Conservation (phyloP, 148 eudicot genomes). For the Rheum nobile region DNA sequence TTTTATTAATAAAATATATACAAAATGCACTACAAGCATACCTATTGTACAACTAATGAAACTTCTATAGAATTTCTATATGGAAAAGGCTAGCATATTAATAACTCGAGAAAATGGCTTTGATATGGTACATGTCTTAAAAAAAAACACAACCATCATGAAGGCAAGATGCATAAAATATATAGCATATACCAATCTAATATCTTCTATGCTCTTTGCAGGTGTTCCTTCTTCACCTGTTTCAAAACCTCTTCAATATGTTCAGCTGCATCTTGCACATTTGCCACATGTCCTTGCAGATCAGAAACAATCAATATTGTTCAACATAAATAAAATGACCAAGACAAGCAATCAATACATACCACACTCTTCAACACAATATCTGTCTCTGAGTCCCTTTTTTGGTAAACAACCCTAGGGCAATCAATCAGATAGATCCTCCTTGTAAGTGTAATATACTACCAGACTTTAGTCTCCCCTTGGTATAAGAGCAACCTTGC, state of each 20-base stretch:
- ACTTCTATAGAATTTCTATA: too few relatives aligned
- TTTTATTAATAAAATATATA: too few relatives aligned
- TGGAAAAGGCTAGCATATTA: too few relatives aligned
- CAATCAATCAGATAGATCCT: slow-evolving; percentile 76
- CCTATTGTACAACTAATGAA: too few relatives aligned
- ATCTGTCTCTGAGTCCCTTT: slow-evolving; percentile 70
- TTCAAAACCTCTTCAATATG: slow-evolving; percentile 82
- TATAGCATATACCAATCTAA: slow-evolving; percentile 40
- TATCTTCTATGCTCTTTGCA: too few relatives aligned
- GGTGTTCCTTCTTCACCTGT: too few relatives aligned
- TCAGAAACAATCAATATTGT: not conserved
- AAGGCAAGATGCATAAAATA: not conserved
- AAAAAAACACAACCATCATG: not conserved
- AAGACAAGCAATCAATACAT: too few relatives aligned
- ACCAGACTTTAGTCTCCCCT: slow-evolving; percentile 99
- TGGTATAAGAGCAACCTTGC: slow-evolving; percentile 94
- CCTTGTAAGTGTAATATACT: slow-evolving; percentile 84
- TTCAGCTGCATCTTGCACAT: slow-evolving; percentile 78
- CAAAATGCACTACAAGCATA: too few relatives aligned
- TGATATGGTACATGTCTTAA: too few relatives aligned
- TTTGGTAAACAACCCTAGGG: slow-evolving; percentile 89
- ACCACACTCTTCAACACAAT: slow-evolving; percentile 97
- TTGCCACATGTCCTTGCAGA: slow-evolving; percentile 72
- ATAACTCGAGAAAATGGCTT: too few relatives aligned
- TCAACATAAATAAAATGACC: too few relatives aligned